Evolutionary conservation across 495 filamentous ascomycete genomes (phyloP), one percentile per base, ranked within the genome.

Genomic region (Tuber borchii): DNA sequence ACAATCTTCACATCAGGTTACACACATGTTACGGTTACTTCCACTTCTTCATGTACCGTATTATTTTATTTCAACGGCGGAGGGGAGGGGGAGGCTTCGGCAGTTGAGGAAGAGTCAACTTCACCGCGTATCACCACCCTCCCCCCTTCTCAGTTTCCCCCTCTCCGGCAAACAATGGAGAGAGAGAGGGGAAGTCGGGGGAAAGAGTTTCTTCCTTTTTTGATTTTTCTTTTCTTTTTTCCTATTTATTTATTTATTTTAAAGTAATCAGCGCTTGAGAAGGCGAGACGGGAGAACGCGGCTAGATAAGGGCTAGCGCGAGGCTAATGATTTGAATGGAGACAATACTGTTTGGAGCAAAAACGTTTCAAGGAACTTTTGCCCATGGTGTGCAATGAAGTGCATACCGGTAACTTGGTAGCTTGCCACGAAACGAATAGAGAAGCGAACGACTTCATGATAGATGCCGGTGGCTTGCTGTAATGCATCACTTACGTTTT

Each of bases 71-170:
- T n/a, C 22, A n/a, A 65, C 26, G 56, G 26, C 10, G n/a, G n/a
- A 65, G n/a, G 56, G 56, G 26, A 65, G 56, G n/a, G 56, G 56
- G 26, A 65, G 56, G 56, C 26, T 65, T 65, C 56, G 56, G 56
- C 56, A 65, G 56, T 65, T 65, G 56, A 31, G 56, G 56, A 65
- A 31, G 56, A 65, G 56, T 65, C 56, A 65, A 65, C 56, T 31
- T 65, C n/a, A 65, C 56, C 26, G 56, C 56, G 56, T 16, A 65
- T 31, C 56, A 31, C 56, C 56, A 16, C 45, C 45, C 17, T 19
- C 44, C 17, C 44, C 44, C 44, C 10, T 14, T 9, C 17, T 19
- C 45, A 40, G 39, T 19, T 19, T 46, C 4, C 56, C 26, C 56
- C 56, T 65, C 56, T 31, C 56, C 26, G 14, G 56, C 56, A 31